Evolutionary conservation across 306 rosid species (phyloP).

Genomic region (Echinosophora koreensis): DNA sequence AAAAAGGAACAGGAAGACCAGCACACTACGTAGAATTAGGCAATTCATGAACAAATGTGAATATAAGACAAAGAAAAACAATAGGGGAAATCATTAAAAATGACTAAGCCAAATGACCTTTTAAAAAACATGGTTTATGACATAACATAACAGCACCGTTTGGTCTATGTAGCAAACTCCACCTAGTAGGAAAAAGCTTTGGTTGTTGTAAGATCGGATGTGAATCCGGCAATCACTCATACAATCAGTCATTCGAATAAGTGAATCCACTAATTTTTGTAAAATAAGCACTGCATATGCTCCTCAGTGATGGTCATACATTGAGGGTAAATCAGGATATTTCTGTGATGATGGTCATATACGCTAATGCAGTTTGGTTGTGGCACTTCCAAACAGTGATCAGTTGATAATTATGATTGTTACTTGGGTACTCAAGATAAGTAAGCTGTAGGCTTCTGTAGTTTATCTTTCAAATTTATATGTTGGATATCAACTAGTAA

Average conservation of each 20-base stretch:
- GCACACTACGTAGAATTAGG: conserved; percentile 1
- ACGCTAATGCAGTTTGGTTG: neutral
- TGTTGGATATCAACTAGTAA: neutral
- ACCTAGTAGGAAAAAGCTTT: neutral
- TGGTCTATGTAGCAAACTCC: too few species aligned
- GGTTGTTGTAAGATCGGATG: neutral
- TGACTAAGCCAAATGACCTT: too few species aligned
- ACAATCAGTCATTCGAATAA: neutral
- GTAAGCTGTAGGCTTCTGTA: neutral
- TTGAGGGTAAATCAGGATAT: neutral
- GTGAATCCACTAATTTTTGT: neutral
- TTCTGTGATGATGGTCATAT: neutral
- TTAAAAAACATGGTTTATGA: neutral
- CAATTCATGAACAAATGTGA: conserved; percentile 9
- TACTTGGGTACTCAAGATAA: neutral
- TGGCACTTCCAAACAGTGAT: neutral
- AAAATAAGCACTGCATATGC: conserved; percentile 10
- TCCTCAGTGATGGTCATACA: neutral
- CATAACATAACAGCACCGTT: neutral
- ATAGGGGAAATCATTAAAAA: neutral
- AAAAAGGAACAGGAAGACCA: conserved; percentile 2
- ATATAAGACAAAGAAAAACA: neutral
- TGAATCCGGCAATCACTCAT: neutral
- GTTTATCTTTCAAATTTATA: neutral
- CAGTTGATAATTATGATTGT: neutral